phyloP scores from a whole-genome alignment of 2,329 filamentous ascomycete genomes.

The Fusarium oligoseptatum region DNA sequence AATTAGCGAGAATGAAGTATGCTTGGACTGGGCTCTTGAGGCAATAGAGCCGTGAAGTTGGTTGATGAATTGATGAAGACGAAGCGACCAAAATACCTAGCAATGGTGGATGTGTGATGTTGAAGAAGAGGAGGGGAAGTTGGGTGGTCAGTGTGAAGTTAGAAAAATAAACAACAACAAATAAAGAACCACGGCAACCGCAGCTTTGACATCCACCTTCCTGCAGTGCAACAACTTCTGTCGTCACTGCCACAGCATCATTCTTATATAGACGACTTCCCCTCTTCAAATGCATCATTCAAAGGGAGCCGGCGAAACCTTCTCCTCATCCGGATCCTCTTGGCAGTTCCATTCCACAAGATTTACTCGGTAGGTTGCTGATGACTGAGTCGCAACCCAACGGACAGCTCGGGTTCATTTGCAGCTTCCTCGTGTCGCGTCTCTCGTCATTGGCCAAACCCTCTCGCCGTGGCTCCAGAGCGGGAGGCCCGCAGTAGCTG shows the following conservation, averaged over 20 bases:
- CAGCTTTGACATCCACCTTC: slow-evolving; percentile 2
- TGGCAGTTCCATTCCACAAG: not conserved
- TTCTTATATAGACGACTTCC: slow-evolving; percentile 3
- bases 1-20: slow-evolving; percentile 14
- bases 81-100: slow-evolving; percentile 32
- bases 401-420: not conserved
- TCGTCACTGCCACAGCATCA: slow-evolving; percentile 10
- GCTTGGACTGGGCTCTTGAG: not conserved
- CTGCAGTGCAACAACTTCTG: not conserved
- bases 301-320: not conserved
- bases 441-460: slow-evolving; percentile 21
- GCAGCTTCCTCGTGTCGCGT: slow-evolving; percentile 1
- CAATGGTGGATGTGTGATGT: slow-evolving; percentile 27
- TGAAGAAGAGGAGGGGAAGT: slow-evolving; percentile 15
- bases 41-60: not conserved
- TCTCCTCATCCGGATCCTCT: not conserved
- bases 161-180: slow-evolving; percentile 38
- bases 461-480: slow-evolving; percentile 15
- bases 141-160: slow-evolving; percentile 1
- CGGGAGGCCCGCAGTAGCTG: slow-evolving; percentile 36
- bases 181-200: slow-evolving; percentile 33
- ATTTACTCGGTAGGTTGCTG: no score
- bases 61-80: slow-evolving; percentile 32
- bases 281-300: not conserved
- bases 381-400: not conserved